Base-by-base conservation (phyloP, 2,329 filamentous ascomycete species). In the Sporothrix brasiliensis region DNA sequence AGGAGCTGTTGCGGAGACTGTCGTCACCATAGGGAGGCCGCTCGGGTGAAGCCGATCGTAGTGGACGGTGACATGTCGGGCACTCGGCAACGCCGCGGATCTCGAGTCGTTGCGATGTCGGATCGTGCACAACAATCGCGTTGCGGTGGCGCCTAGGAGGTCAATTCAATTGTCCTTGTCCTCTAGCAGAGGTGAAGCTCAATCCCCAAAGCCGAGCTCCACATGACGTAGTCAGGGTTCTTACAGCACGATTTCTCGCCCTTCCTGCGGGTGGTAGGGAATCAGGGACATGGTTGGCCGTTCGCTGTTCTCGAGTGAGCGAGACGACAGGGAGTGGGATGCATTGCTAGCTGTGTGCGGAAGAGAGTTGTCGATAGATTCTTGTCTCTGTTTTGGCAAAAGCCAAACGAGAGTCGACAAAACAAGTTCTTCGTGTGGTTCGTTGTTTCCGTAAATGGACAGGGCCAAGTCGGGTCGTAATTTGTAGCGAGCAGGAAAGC, bases 101-200 rank as follows among this genome's bases (percentile, higher is more conserved):
- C 75, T 93, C 92, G 74, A 99, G 88, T 75, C 94, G 92, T 73
- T 90, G 91, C 7, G 94, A 97, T 41, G 88, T 85, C 61, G 89
- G 91, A 81, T 99, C 94, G 77, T 92, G 94, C 50, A 98, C 89
- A 58, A 99, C 95, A 70, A 99, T 89, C 27, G 94, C 91, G 81
- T 97, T 93, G 77, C 92, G 91, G 79, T 97, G 93, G 73, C 94
- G 95, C 68, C 95, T 98, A 76, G 24, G 56, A 44, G 5, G 56
- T 65, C 50, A 69, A 58, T 27, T 27, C 54, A n/a, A 24, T 24
- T 6, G 21, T 27, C 19, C 44, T 44, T 54, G 53, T 39, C 27
- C 24, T 54, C 27, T 16, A 10, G 34, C 16, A 58, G 30, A 58
- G 16, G 9, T 54, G 14, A 9, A 53, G 63, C 10, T 67, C 24